These are phyloP conservation scores for Entoloma clypeatum DNA, from an alignment of 1,284 basidiomycete species.

Conservation along the genomic window DNA sequence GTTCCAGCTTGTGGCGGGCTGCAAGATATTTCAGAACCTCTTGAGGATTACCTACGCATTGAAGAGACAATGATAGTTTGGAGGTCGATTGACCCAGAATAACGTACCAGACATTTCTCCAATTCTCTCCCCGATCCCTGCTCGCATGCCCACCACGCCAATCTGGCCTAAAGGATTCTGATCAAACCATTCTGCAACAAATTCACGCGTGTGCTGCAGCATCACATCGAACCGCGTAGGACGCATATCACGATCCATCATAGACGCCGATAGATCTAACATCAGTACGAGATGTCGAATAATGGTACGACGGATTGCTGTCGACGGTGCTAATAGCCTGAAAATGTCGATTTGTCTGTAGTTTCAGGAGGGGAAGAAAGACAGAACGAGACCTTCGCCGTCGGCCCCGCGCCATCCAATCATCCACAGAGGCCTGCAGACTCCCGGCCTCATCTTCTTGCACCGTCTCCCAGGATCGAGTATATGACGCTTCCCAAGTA, in stretches of 20 bases:
- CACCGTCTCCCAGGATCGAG: slow-evolving; percentile 94
- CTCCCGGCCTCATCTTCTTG: slow-evolving; percentile 95
- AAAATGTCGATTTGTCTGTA: slow-evolving; percentile 2
- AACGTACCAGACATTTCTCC: slow-evolving; percentile 83
- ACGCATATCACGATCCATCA: slow-evolving; percentile 95
- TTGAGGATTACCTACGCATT: slow-evolving; percentile 80
- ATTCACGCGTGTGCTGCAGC: slow-evolving; percentile 86
- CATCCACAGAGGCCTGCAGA: slow-evolving; percentile 85
- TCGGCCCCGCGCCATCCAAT: slow-evolving; percentile 81
- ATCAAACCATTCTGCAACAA: slow-evolving; percentile 97
- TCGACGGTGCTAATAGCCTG: slow-evolving; percentile 75
- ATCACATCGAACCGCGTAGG: slow-evolving; percentile 90
- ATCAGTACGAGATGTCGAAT: slow-evolving; percentile 93
- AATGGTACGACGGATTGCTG: slow-evolving; percentile 90
- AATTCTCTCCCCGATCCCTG: slow-evolving; percentile 82
- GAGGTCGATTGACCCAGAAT: slow-evolving; percentile 3
- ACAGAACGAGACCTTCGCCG: slow-evolving; percentile 64
- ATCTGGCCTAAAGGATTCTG: slow-evolving; percentile 99
- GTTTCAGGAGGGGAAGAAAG: slow-evolving; percentile 4
- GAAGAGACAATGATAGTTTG: slow-evolving; percentile 1
- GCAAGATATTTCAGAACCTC: slow-evolving; percentile 85
- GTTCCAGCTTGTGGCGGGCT: slow-evolving; percentile 87
- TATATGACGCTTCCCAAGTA: slow-evolving; percentile 95
- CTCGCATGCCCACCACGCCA: slow-evolving; percentile 87
- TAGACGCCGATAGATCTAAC: slow-evolving; percentile 86